Base-by-base conservation (phyloP, 495 filamentous ascomycete genomes). In the Penicillium odoratum region DNA sequence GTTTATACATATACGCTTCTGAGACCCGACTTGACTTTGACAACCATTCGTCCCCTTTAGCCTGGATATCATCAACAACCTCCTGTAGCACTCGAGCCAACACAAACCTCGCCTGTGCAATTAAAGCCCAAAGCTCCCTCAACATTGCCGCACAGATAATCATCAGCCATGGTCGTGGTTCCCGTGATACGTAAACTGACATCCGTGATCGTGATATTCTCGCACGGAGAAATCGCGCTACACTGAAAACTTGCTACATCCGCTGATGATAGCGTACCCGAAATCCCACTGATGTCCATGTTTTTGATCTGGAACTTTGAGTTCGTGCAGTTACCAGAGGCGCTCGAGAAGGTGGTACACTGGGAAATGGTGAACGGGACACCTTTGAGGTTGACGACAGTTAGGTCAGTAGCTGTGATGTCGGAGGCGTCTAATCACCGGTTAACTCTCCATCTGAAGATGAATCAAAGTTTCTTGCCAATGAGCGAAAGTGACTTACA, bases 61-160 rank as follows among this genome's bases (percentile, higher is more conserved):
- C 9, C 9, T 11, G 13, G 10, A 9, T 36, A 11, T 8, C 9
- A 9, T 36, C 9, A 36, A 36, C 33, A 36, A 29, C 44, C 44
- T 4, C 69, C 70, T 9, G 68, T 71, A 3, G 69, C 61, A 56
- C 69, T 74, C 0, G 55, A 59, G 13, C 68, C 70, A 5, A 60
- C 62, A 60, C 69, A 74, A 15, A 65, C 65, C 11, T 13, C 29
- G 6, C 72, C 73, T 6, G 71, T 75, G 48, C 75, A 78, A 16
- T 67, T 57, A 49, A 73, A 78, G 15, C 75, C 74, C 6, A 25
- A 29, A 0, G 63, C 48, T 15, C 58, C 59, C 46, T 56, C 62
- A 1, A 78, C 66, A 57, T 75, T 71, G 11, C 68, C 69, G 59
- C 73, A 78, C 13, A 71, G 57, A 48, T 73, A 76, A 21, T 66